Evolutionary conservation across 2,329 filamentous ascomycete genomes (phyloP).

Genomic region (Dactylellina sp.): DNA sequence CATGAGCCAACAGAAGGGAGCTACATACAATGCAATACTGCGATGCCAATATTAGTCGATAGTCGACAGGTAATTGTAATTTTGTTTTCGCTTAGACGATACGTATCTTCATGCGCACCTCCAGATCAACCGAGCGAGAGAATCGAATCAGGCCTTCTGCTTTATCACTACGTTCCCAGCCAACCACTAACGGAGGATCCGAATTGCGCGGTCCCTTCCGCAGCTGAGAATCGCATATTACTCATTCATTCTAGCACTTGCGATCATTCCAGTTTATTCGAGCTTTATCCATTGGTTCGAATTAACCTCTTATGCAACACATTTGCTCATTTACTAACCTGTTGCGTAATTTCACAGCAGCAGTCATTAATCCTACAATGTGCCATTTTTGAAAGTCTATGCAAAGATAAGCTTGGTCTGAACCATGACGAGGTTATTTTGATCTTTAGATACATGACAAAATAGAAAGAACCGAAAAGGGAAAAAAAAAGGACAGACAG

Average conservation of each 20-base stretch:
- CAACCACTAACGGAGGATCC: constrained; percentile 40
- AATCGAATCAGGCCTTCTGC: constrained; percentile 35
- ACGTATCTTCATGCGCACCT: background rate
- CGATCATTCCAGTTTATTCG: background rate
- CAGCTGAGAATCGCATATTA: constrained; percentile 39
- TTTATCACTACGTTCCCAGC: background rate
- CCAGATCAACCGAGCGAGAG: background rate
- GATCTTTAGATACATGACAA: background rate
- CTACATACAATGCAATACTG: constrained; percentile 4
- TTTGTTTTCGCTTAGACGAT: constrained; percentile 9
- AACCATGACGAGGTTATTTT: background rate
- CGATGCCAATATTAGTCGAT: too few species aligned
- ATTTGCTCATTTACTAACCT: constrained; percentile 33
- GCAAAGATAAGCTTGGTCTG: background rate
- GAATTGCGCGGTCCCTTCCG: constrained; percentile 24
- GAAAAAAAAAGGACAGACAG: constrained; percentile 1
- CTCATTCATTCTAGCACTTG: constrained; percentile 20
- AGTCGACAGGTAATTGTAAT: too few species aligned
- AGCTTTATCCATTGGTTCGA: constrained; percentile 16
- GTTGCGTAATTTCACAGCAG: constrained; percentile 15
- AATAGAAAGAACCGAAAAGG: background rate
- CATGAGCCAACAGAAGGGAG: background rate
- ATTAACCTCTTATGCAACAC: constrained; percentile 52
- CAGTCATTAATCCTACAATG: background rate
- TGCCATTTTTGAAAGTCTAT: background rate